These are phyloP conservation scores for Fomitiporia mediterranea DNA, from an alignment of 1,284 basidiomycete genomes.

Conservation along the genomic window DNA sequence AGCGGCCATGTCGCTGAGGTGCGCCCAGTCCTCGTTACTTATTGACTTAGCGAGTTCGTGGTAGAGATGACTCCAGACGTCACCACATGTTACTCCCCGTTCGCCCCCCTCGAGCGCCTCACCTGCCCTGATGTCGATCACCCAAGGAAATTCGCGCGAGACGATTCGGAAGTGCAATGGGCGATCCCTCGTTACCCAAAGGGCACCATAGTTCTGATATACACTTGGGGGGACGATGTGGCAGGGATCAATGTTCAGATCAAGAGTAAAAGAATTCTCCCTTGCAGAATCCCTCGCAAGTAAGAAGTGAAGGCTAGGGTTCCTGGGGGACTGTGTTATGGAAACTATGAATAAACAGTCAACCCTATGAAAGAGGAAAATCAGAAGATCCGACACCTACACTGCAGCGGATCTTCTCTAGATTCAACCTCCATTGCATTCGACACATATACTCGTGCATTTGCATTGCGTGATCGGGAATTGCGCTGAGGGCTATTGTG, in stretches of 20 bases:
- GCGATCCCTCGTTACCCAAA: constrained; percentile 1
- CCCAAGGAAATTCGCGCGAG: constrained; percentile 23
- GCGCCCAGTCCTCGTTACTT: constrained; percentile 43
- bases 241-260: constrained; percentile 1
- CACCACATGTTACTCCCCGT: constrained; percentile 40
- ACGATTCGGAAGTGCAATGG: constrained; percentile 19
- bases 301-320: constrained; percentile 12
- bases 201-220: background rate
- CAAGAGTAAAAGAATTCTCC: constrained; percentile 1
- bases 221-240: background rate
- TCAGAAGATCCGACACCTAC: background rate
- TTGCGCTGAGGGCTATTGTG: background rate
- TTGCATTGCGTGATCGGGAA: background rate
- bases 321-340: background rate
- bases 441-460: background rate
- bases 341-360: background rate
- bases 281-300: constrained; percentile 5
- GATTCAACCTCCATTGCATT: background rate
- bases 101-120: constrained; percentile 21
- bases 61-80: constrained; percentile 49
- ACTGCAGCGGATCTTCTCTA: background rate
- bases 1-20: background rate
- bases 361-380: background rate
- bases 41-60: constrained; percentile 46
- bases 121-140: constrained; percentile 22